Evolutionary conservation across 2,329 filamentous ascomycete species (phyloP).

Genomic region (Colletotrichum neosansevieriae): DNA sequence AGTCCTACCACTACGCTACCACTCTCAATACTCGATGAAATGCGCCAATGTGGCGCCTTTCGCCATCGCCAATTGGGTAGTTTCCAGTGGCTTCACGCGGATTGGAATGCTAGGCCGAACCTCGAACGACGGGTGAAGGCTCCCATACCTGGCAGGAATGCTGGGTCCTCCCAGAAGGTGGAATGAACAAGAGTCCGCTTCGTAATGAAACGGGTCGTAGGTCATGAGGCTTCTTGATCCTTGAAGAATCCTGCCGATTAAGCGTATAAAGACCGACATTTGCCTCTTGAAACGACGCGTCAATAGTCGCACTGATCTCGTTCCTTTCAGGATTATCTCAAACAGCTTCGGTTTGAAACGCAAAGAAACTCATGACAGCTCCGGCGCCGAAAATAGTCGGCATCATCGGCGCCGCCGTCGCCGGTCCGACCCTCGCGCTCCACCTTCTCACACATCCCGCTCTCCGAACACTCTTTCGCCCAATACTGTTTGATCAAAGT

Average conservation of each 20-base stretch:
- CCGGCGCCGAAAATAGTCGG: constrained; percentile 28
- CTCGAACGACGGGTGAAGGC: background rate
- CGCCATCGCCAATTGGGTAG: background rate
- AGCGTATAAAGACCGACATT: background rate
- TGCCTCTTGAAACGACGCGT: background rate
- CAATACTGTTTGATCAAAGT: constrained; percentile 33
- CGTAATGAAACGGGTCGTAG: background rate
- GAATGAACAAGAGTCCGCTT: too few relatives aligned
- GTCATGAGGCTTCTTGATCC: background rate
- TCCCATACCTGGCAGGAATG: background rate
- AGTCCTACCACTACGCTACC: too few relatives aligned
- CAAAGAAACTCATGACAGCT: background rate
- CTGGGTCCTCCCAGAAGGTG: background rate
- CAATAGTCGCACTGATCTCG: background rate
- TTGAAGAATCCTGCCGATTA: background rate
- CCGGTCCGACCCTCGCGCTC: constrained; percentile 38
- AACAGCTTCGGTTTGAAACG: background rate
- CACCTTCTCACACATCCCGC: constrained; percentile 42
- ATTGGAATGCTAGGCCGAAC: constrained; percentile 6
- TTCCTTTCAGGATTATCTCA: too few relatives aligned
- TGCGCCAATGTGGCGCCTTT: background rate
- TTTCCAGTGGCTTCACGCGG: background rate
- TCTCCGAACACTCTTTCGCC: constrained; percentile 29
- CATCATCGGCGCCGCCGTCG: constrained; percentile 39
- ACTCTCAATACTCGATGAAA: background rate